Percentiles rank a stretch among this genome's conserved stretches.
phyloP scores from a whole-genome alignment of 768 basidiomycete genomes.

The Russula lepida region DNA sequence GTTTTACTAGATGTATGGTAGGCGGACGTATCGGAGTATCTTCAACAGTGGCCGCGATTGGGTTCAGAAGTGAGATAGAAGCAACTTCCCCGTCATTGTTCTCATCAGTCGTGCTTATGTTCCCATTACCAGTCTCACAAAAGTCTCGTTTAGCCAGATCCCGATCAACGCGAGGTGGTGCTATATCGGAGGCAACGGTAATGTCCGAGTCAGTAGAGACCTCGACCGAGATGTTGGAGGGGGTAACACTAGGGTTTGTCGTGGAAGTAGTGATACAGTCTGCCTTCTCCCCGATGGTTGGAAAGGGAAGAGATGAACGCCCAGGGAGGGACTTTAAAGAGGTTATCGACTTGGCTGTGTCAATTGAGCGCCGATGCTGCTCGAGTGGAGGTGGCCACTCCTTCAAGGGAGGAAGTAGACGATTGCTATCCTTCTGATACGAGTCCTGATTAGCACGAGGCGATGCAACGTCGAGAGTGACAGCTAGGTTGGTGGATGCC shows the following conservation, averaged over 20 bases:
- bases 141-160: conserved; percentile 30
- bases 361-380: conserved; percentile 15
- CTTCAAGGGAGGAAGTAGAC: conserved; percentile 50
- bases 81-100: conserved; percentile 65
- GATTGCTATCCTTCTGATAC: conserved; percentile 44
- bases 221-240: conserved; percentile 17
- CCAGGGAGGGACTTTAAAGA: conserved; percentile 70
- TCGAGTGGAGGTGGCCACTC: conserved; percentile 47
- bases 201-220: conserved; percentile 11
- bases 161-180: conserved; percentile 23
- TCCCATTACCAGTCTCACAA: conserved; percentile 35
- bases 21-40: conserved; percentile 54
- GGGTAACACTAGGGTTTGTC: conserved; percentile 21
- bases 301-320: conserved; percentile 41
- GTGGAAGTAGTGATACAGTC: conserved; percentile 21
- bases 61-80: conserved; percentile 73
- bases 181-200: conserved; percentile 14
- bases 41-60: conserved; percentile 44
- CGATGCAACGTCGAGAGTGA: no score
- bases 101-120: conserved; percentile 24
- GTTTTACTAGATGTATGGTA: conserved; percentile 49
- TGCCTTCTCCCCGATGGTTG: conserved; percentile 38
- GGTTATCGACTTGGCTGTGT: conserved; percentile 32
- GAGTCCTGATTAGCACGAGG: no score
- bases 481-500: conserved; percentile 6